Percentiles rank a stretch among this genome's conserved stretches.
phyloP scores from a whole-genome alignment of 2,329 filamentous ascomycete genomes.

The Cladophialophora psammophila region DNA sequence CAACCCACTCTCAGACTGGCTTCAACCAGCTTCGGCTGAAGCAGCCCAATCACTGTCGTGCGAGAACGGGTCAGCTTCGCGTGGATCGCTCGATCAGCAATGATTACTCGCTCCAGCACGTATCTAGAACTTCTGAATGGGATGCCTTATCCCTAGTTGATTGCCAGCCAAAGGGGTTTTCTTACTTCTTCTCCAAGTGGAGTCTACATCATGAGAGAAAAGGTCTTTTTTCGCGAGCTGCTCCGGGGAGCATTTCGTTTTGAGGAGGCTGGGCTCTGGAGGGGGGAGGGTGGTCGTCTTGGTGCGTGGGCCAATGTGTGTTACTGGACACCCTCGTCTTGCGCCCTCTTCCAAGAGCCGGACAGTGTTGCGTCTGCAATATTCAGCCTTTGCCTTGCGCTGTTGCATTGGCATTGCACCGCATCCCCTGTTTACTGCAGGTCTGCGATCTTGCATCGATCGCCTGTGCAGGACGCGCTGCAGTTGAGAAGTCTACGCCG shows the following conservation, averaged over 20 bases:
- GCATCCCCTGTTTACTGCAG: slow-evolving; percentile 32
- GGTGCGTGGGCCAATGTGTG: not conserved
- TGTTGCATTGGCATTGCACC: slow-evolving; percentile 32
- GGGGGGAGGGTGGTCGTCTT: not conserved
- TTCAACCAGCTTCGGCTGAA: slow-evolving; percentile 21
- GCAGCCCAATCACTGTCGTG: slow-evolving; percentile 29
- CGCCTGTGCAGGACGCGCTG: slow-evolving; percentile 31
- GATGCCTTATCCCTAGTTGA: slow-evolving; percentile 20
- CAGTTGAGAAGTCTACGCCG: slow-evolving; percentile 20
- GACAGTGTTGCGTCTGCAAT: slow-evolving; percentile 18
- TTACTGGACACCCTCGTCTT: not conserved
- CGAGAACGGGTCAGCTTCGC: slow-evolving; percentile 22
- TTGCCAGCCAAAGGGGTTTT: slow-evolving; percentile 20
- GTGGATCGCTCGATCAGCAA: slow-evolving; percentile 28
- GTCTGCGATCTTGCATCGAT: slow-evolving; percentile 37
- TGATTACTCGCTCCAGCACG: slow-evolving; percentile 18
- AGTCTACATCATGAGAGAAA: slow-evolving; percentile 3
- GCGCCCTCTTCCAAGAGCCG: slow-evolving; percentile 1
- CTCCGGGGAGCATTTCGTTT: not conserved
- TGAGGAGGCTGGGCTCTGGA: not conserved
- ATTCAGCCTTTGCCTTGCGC: slow-evolving; percentile 29
- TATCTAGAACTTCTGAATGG: slow-evolving; percentile 23
- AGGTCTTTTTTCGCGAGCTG: not conserved
- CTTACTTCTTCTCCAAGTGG: slow-evolving; percentile 14
- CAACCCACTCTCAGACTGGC: slow-evolving; percentile 14